Evolutionary conservation across 805 yeast species (phyloP).

Genomic region (Wickerhamiella domercqiae): DNA sequence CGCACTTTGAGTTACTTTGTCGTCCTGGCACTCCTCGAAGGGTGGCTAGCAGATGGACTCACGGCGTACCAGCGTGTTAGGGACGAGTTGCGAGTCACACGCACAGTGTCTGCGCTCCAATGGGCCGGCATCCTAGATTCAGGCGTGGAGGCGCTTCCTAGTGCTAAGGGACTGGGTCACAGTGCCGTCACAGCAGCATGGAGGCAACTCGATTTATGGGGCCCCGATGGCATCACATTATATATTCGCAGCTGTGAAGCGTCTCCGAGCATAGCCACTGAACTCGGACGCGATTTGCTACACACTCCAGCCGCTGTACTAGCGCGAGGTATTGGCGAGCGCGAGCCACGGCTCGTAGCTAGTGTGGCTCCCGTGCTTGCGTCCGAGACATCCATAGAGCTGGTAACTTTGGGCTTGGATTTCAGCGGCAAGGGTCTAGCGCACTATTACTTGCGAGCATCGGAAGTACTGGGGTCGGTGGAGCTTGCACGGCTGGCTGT

Average conservation of each 20-base stretch:
- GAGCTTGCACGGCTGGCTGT: background rate
- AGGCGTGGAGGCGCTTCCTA: background rate
- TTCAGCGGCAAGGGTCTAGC: slow-evolving; percentile 1
- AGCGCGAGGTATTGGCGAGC: background rate
- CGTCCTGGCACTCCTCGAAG: slow-evolving; percentile 14
- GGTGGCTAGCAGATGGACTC: slow-evolving; percentile 10
- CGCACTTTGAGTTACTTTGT: slow-evolving; percentile 5
- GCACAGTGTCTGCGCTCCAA: slow-evolving; percentile 4
- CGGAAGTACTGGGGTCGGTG: background rate
- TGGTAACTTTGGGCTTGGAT: background rate
- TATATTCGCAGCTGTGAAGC: background rate
- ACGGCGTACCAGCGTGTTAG: slow-evolving; percentile 3
- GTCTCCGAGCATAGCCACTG: background rate
- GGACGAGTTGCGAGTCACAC: slow-evolving; percentile 3
- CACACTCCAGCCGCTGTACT: slow-evolving; percentile 1
- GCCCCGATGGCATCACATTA: background rate
- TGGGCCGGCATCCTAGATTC: background rate
- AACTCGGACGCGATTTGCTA: background rate
- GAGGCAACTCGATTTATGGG: background rate
- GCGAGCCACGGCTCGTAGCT: background rate
- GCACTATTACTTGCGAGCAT: background rate
- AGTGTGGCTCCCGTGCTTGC: background rate
- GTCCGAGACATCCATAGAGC: background rate
- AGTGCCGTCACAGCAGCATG: background rate
- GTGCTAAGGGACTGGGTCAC: background rate